These are phyloP conservation scores for Alternaria sp. DNA, from an alignment of 2,329 filamentous ascomycete genomes.

Conservation along the genomic window DNA sequence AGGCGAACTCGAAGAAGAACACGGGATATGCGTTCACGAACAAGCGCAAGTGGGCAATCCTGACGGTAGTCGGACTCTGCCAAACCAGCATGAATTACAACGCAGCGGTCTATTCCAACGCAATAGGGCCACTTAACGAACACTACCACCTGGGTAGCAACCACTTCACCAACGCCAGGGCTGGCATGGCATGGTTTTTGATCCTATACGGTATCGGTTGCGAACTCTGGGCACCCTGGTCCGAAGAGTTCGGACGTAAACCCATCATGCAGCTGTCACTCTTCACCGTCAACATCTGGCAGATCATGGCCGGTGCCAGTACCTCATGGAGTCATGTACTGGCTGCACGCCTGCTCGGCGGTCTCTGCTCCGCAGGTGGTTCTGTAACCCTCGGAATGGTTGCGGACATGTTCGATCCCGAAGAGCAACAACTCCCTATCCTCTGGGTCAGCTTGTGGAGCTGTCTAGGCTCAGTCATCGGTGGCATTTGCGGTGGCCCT, in stretches of 20 bases:
- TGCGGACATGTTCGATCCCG: conserved; percentile 67
- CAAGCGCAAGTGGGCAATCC: conserved; percentile 54
- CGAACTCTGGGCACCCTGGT: conserved; percentile 83
- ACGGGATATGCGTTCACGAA: conserved; percentile 57
- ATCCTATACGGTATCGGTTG: conserved; percentile 84
- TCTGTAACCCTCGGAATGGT: conserved; percentile 71
- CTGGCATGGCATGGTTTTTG: conserved; percentile 78
- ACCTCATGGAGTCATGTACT: conserved; percentile 69
- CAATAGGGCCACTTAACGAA: conserved; percentile 60
- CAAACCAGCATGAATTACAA: conserved; percentile 52
- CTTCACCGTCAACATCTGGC: conserved; percentile 74
- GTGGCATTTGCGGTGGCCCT: conserved; percentile 81
- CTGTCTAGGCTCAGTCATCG: conserved; percentile 74
- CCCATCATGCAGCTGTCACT: conserved; percentile 76
- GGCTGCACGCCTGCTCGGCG: conserved; percentile 60
- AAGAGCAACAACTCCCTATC: conserved; percentile 74
- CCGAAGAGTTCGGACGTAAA: conserved; percentile 80
- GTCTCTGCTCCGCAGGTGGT: conserved; percentile 64
- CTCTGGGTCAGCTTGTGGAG: conserved; percentile 62
- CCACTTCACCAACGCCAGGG: conserved; percentile 53
- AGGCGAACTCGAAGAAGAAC: conserved; percentile 29
- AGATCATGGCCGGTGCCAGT: conserved; percentile 68
- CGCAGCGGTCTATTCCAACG: conserved; percentile 64
- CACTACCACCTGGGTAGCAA: conserved; percentile 61
- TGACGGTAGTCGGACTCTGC: conserved; percentile 42